phyloP scores from a whole-genome alignment of 495 filamentous ascomycete genomes.

The Xylaria longipes region DNA sequence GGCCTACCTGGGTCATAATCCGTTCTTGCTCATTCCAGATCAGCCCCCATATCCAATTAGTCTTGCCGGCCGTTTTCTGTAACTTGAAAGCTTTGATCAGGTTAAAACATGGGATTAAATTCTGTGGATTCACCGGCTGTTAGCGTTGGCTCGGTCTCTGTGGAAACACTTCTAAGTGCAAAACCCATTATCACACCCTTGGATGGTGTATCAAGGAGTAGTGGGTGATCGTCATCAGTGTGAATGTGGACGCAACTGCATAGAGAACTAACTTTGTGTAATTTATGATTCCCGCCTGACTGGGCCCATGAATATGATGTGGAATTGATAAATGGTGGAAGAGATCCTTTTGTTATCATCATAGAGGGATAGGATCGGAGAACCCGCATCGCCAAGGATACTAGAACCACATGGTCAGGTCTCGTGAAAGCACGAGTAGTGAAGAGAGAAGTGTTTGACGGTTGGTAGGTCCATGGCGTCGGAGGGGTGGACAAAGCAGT shows the following conservation, averaged over 20 bases:
- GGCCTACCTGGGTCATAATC: not conserved
- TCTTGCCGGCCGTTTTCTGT: not conserved
- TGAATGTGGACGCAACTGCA: not conserved
- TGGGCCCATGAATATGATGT: not conserved
- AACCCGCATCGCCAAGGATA: constrained; percentile 1
- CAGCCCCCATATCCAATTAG: not conserved
- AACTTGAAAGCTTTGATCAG: not conserved
- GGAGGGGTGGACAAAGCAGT: not conserved
- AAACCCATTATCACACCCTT: not conserved
- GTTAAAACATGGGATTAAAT: not conserved
- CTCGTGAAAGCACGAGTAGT: not conserved
- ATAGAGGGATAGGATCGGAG: not conserved
- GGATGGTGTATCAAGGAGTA: not conserved
- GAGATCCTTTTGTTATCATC: not conserved
- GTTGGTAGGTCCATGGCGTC: not conserved
- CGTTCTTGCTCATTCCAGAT: constrained; percentile 9
- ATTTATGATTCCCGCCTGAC: not conserved
- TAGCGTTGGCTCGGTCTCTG: not conserved
- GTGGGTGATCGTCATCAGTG: not conserved
- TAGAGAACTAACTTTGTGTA: not conserved
- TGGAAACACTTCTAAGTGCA: not conserved
- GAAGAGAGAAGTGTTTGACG: not conserved
- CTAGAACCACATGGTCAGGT: not conserved
- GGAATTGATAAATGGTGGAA: constrained; percentile 5
- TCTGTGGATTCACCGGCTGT: not conserved